These are phyloP conservation scores for Phlyctochytrium planicorne DNA, from an alignment of 192 early-diverging fungal genomes.

Conservation along the genomic window DNA sequence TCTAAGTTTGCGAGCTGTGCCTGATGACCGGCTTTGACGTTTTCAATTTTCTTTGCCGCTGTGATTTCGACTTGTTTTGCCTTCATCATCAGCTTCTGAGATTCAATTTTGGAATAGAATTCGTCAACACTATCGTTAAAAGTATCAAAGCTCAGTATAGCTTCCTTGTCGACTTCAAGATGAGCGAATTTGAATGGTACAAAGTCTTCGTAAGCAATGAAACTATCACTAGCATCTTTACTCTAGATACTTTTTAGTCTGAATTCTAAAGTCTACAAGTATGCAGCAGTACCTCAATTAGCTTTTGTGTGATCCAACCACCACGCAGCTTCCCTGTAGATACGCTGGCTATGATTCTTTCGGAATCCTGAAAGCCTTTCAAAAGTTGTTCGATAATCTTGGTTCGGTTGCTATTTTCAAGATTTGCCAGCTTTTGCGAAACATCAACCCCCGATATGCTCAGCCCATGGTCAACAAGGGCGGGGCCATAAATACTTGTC, in stretches of 20 bases:
- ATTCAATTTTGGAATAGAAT: conserved; percentile 89
- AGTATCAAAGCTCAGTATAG: conserved; percentile 28
- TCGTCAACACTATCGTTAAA: conserved; percentile 89
- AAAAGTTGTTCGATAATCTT: conserved; percentile 58
- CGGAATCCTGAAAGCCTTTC: conserved; percentile 68
- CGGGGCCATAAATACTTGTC: conserved; percentile 70
- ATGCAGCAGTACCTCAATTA: background rate
- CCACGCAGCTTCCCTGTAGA: background rate
- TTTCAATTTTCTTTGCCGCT: conserved; percentile 81
- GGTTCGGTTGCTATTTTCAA: conserved; percentile 57
- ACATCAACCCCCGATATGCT: conserved; percentile 64
- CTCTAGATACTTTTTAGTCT: background rate
- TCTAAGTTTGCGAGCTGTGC: conserved; percentile 78
- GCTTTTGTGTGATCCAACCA: conserved; percentile 26
- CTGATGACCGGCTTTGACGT: conserved; percentile 74
- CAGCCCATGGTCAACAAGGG: conserved; percentile 83
- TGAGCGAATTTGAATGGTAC: conserved; percentile 46
- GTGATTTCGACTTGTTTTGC: conserved; percentile 69
- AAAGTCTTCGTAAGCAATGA: conserved; percentile 41
- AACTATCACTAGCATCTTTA: background rate
- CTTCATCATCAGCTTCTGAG: conserved; percentile 73
- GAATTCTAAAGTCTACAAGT: background rate
- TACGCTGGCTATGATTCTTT: conserved; percentile 57
- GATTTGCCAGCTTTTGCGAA: conserved; percentile 47
- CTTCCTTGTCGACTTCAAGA: conserved; percentile 2